A percentile compares a stretch with the other conserved stretches of the same genome.
These are phyloP conservation scores for Amanita phalloides DNA, from an alignment of 768 basidiomycete species.

Conservation along the genomic window DNA sequence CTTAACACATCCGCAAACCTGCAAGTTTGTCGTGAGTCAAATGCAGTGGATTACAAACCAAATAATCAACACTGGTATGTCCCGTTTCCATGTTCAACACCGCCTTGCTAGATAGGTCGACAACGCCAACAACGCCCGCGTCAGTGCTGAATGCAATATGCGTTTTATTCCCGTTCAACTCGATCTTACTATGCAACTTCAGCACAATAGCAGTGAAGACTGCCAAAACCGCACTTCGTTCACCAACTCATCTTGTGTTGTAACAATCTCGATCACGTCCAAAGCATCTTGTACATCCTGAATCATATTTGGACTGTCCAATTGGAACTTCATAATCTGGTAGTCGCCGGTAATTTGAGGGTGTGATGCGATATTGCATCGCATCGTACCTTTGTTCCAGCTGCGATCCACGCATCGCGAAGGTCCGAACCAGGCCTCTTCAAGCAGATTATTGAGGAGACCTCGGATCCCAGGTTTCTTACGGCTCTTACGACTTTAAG, in stretches of 20 bases:
- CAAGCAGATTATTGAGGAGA: conserved; percentile 51
- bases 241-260: conserved; percentile 43
- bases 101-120: conserved; percentile 41
- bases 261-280: conserved; percentile 32
- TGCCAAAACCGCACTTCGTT: conserved; percentile 47
- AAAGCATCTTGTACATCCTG: conserved; percentile 39
- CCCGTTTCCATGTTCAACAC: conserved; percentile 48
- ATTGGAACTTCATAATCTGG: conserved; percentile 33
- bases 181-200: conserved; percentile 45
- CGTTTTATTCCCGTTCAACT: conserved; percentile 41
- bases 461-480: conserved; percentile 41
- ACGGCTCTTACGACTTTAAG: conserved; percentile 55
- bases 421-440: conserved; percentile 28
- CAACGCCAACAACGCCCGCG: conserved; percentile 53
- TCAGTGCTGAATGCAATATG: conserved; percentile 64
- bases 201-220: conserved; percentile 8
- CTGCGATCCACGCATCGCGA: conserved; percentile 55
- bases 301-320: conserved; percentile 43
- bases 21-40: conserved; percentile 3
- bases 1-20: conserved; percentile 64
- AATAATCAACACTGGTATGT: conserved; percentile 48
- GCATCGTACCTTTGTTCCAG: conserved; percentile 42
- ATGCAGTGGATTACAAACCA: neutral
- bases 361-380: neutral
- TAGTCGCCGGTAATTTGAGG: neutral